Conservation (phyloP, 2,329 filamentous ascomycete species). For the Colletotrichum lindemuthianum region DNA sequence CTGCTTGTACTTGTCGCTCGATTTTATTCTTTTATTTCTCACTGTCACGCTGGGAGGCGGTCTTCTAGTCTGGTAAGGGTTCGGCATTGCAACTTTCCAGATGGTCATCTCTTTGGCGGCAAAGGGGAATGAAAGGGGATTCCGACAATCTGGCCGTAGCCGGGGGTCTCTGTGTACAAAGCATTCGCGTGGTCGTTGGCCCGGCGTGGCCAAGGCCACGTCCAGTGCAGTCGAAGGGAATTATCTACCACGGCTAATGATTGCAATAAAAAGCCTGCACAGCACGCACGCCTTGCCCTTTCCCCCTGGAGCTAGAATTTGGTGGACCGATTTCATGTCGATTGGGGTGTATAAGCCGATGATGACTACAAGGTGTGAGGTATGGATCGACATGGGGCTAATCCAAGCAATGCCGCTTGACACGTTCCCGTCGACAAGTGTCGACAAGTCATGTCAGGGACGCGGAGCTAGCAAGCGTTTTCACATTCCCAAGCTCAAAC, state of each 20-base stretch:
- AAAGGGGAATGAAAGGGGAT: neutral
- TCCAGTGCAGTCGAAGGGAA: constrained; percentile 8
- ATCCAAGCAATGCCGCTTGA: too few relatives aligned
- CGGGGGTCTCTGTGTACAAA: constrained; percentile 14
- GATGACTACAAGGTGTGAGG: too few relatives aligned
- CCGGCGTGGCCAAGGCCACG: constrained; percentile 10
- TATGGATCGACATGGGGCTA: too few relatives aligned
- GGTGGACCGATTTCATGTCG: too few relatives aligned
- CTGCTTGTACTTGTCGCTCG: constrained; percentile 27
- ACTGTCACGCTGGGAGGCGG: neutral
- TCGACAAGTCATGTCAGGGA: too few relatives aligned
- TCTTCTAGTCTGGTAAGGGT: constrained; percentile 3
- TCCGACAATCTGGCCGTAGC: constrained; percentile 16
- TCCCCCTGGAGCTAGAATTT: too few relatives aligned
- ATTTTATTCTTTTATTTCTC: constrained; percentile 23
- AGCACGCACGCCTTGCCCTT: neutral
- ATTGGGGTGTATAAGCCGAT: too few relatives aligned
- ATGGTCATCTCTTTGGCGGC: neutral
- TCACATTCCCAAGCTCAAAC: too few relatives aligned
- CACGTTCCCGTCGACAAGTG: too few relatives aligned
- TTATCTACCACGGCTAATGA: constrained; percentile 11
- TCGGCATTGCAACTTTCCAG: constrained; percentile 8
- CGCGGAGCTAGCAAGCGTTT: too few relatives aligned
- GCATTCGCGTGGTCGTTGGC: constrained; percentile 2
- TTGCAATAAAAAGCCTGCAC: constrained; percentile 12